These are phyloP conservation scores for Tephrocybe rancida DNA, from an alignment of 768 basidiomycete genomes.

Conservation along the genomic window DNA sequence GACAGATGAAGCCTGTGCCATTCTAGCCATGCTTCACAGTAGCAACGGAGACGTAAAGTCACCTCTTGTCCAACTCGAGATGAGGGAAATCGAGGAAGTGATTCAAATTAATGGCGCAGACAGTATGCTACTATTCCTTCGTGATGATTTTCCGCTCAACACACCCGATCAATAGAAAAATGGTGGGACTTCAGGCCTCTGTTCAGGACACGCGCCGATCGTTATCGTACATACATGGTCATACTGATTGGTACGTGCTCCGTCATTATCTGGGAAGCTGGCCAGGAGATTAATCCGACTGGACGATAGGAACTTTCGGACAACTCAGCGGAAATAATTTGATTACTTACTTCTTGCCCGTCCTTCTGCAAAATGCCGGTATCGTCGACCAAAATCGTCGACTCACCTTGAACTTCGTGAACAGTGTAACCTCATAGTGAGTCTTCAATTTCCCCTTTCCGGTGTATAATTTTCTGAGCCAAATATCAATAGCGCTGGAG, in stretches of 20 bases:
- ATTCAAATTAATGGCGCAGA: slow-evolving; percentile 47
- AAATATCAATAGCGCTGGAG: slow-evolving; percentile 30
- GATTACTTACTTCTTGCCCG: slow-evolving; percentile 51
- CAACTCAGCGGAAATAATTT: slow-evolving; percentile 53
- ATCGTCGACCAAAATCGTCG: slow-evolving; percentile 42
- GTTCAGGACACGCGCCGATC: slow-evolving; percentile 45
- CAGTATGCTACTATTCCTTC: slow-evolving; percentile 32
- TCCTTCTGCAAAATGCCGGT: slow-evolving; percentile 48
- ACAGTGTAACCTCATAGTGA: slow-evolving; percentile 51
- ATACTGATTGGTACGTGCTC: slow-evolving; percentile 44
- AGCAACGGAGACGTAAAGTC: slow-evolving; percentile 46
- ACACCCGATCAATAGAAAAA: slow-evolving; percentile 23
- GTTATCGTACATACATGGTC: slow-evolving; percentile 52
- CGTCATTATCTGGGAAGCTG: neutral
- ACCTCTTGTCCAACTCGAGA: slow-evolving; percentile 52
- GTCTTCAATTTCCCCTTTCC: slow-evolving; percentile 12
- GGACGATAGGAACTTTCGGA: slow-evolving; percentile 28
- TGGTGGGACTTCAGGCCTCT: slow-evolving; percentile 61
- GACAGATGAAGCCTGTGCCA: slow-evolving; percentile 38
- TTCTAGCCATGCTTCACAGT: slow-evolving; percentile 53
- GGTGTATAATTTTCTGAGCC: neutral
- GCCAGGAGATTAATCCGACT: neutral
- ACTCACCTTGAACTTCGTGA: slow-evolving; percentile 52
- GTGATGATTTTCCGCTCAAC: neutral
- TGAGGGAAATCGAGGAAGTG: slow-evolving; percentile 55